phyloP scores from a whole-genome alignment of 1,284 basidiomycete genomes.

The Sutorius eximius region DNA sequence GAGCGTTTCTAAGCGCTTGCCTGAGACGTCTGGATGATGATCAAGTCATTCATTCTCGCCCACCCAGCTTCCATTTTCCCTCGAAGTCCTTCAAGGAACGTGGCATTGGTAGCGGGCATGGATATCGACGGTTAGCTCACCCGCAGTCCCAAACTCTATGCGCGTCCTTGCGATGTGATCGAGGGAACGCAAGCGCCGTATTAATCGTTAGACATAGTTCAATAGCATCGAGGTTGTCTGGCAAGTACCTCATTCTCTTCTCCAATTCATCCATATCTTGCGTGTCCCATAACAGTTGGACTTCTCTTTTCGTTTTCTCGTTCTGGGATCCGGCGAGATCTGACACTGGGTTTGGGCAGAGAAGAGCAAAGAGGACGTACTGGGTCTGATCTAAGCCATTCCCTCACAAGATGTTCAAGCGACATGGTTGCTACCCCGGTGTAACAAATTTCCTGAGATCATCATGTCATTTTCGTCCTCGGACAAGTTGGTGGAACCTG shows the following conservation, averaged over 20 bases:
- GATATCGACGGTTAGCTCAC: constrained; percentile 39
- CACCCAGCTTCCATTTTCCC: constrained; percentile 85
- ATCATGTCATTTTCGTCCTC: background rate
- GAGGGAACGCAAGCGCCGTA: background rate
- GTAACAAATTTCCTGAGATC: background rate
- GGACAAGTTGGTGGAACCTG: background rate
- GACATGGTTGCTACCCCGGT: constrained; percentile 11
- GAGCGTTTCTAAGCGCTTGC: constrained; percentile 35
- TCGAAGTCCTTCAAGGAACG: constrained; percentile 56
- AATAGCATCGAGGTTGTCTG: background rate
- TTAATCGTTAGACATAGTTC: background rate
- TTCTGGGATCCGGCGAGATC: constrained; percentile 42
- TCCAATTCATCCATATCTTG: constrained; percentile 52
- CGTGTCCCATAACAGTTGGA: constrained; percentile 49
- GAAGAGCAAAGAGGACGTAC: constrained; percentile 31
- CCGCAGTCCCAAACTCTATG: constrained; percentile 86
- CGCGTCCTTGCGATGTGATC: constrained; percentile 46
- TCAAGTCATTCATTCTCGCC: constrained; percentile 84
- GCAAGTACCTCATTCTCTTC: constrained; percentile 53
- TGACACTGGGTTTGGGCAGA: background rate
- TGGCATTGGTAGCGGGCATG: constrained; percentile 1
- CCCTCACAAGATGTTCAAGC: constrained; percentile 47
- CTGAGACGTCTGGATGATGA: constrained; percentile 80
- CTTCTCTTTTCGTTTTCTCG: constrained; percentile 51
- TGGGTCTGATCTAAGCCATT: constrained; percentile 59